These are phyloP conservation scores for Dianthus caryophyllus DNA, from an alignment of 148 eudicot genomes.

Conservation along the genomic window DNA sequence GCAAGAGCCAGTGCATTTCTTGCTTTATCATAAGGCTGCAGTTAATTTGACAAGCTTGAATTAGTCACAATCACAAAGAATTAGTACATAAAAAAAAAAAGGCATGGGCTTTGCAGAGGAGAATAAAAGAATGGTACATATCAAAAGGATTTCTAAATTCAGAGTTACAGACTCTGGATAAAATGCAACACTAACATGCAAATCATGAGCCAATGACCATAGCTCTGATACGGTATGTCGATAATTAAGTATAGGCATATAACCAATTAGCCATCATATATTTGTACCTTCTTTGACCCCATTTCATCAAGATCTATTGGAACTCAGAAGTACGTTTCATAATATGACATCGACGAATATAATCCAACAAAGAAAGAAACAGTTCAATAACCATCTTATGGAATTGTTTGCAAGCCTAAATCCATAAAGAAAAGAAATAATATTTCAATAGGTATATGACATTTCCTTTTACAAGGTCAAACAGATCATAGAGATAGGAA, in stretches of 20 bases:
- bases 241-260: neutral
- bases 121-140: too few relatives aligned
- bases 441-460: neutral
- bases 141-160: too few relatives aligned
- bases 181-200: neutral
- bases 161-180: neutral
- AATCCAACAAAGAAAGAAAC: neutral
- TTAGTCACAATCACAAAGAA: slow-evolving; percentile 6
- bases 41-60: slow-evolving; percentile 18
- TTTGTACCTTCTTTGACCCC: neutral
- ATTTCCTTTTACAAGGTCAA: neutral
- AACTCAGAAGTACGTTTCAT: neutral
- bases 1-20: slow-evolving; percentile 99
- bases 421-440: neutral
- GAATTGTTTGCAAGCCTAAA: neutral
- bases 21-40: slow-evolving; percentile 95
- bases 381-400: neutral
- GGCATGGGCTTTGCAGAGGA: too few relatives aligned
- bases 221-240: neutral
- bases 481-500: neutral
- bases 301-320: neutral
- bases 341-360: neutral
- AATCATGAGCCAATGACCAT: neutral
- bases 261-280: neutral
- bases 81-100: too few relatives aligned